Base-by-base conservation (phyloP, 441 rosid genomes). In the Populus hybrid region DNA sequence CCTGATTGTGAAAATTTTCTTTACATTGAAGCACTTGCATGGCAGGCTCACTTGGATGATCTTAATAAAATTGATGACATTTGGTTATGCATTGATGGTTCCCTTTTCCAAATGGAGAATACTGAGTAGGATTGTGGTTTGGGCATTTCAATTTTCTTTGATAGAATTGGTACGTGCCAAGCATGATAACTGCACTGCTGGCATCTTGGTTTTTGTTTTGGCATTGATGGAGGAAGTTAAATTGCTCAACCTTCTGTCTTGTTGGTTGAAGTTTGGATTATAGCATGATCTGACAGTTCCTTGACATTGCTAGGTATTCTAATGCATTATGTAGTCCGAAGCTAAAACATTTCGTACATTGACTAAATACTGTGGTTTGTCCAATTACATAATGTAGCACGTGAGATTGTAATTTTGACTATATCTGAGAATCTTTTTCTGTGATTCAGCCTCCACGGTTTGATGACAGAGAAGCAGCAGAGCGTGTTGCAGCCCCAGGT, bases 401-500 rank as follows among this genome's bases (percentile, higher is more conserved):
- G 63, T 28, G 57, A n/a, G 70, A 73, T 70, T 66, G 10, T 36
- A 57, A 57, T 73, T 71, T 59, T 42, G 72, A 67, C 30, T 59
- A 21, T 36, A 68, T 76, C 53, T 69, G 24, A 76, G 20, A 75
- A 21, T 73, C 67, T 36, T 82, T 64, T 75, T 40, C 65, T 74
- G 68, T 78, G 57, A 79, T 90, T 90, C 95, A 96, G 99, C 99
- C 99, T 79, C 99, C 99, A 70, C 89, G 85, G 79, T 96, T 84
- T 84, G 97, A 93, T 87, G 97, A 95, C 79, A 90, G 72, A 76
- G 99, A 95, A 90, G 93, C 98, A 75, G 95, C 95, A 70, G 97
- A 94, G 67, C 91, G 98, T 24, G 97, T 96, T 80, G 94, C 97
- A 63, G 81, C 87, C 82, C 98, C 98, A 59, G 99, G 99, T 35